phyloP scores from a whole-genome alignment of 305 asterid genomes.

The Fraxinus greggii region DNA sequence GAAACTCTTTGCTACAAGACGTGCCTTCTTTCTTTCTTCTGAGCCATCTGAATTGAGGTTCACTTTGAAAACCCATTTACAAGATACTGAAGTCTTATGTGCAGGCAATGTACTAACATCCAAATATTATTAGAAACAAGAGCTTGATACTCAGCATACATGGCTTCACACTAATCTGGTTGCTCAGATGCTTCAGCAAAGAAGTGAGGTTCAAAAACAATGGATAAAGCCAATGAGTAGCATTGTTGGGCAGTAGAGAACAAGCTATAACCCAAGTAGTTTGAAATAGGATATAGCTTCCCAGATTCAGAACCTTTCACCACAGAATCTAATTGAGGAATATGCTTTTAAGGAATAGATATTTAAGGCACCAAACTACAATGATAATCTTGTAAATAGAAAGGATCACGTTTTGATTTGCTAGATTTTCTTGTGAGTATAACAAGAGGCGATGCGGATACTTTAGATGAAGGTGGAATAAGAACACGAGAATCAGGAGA shows the following conservation, averaged over 20 bases:
- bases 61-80: not conserved
- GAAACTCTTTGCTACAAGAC: too few species aligned
- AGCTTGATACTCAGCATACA: not conserved
- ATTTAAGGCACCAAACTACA: not conserved
- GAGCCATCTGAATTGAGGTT: too few species aligned
- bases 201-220: not conserved
- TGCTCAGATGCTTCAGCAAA: not conserved
- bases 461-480: too few species aligned
- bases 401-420: not conserved
- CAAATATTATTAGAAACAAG: not conserved
- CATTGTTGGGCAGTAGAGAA: too few species aligned
- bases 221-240: too few species aligned
- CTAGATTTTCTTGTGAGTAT: not conserved
- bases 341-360: not conserved
- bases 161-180: not conserved
- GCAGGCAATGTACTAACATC: not conserved
- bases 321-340: not conserved
- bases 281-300: not conserved
- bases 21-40: too few species aligned
- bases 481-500: too few species aligned
- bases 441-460: too few species aligned
- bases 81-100: not conserved
- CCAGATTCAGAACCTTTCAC: not conserved
- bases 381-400: not conserved
- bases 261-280: too few species aligned